phyloP scores from a whole-genome alignment of 1,284 basidiomycete genomes.

The Moniliophthora roreri region DNA sequence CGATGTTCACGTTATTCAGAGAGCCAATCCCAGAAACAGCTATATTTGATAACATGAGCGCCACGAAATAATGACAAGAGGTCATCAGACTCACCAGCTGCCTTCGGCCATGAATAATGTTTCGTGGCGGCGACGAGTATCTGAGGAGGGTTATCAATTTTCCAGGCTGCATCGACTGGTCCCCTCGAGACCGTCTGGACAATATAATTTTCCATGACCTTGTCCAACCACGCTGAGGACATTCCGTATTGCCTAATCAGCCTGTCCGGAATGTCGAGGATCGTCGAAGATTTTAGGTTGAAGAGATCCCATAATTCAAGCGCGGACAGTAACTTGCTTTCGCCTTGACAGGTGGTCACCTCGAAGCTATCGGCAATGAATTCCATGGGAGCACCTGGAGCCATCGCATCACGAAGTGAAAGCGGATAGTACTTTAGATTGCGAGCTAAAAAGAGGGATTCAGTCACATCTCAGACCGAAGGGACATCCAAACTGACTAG shows the following conservation, averaged over 20 bases:
- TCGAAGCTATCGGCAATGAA: slow-evolving; percentile 28
- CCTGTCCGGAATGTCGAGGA: slow-evolving; percentile 26
- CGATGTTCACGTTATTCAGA: slow-evolving; percentile 30
- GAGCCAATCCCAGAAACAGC: slow-evolving; percentile 43
- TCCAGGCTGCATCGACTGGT: not conserved
- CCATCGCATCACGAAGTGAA: slow-evolving; percentile 30
- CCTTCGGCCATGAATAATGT: slow-evolving; percentile 51
- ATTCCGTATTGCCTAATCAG: slow-evolving; percentile 26
- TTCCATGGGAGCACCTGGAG: slow-evolving; percentile 22
- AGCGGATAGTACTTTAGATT: slow-evolving; percentile 41
- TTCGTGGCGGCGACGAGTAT: slow-evolving; percentile 33
- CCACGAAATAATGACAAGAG: not conserved
- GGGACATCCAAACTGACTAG: not conserved
- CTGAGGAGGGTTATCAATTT: slow-evolving; percentile 5
- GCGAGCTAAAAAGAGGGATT: slow-evolving; percentile 17
- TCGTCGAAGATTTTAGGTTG: slow-evolving; percentile 23
- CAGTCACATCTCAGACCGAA: not conserved
- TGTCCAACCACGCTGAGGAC: slow-evolving; percentile 23
- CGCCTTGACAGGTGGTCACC: slow-evolving; percentile 22
- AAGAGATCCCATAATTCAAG: slow-evolving; percentile 30
- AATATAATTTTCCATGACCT: slow-evolving; percentile 28
- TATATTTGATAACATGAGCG: slow-evolving; percentile 14
- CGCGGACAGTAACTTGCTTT: slow-evolving; percentile 24
- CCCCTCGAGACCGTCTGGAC: slow-evolving; percentile 35
- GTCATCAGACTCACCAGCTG: slow-evolving; percentile 29